Conservation (phyloP, 2,329 filamentous ascomycete genomes). For the Fusarium ambrosium region DNA sequence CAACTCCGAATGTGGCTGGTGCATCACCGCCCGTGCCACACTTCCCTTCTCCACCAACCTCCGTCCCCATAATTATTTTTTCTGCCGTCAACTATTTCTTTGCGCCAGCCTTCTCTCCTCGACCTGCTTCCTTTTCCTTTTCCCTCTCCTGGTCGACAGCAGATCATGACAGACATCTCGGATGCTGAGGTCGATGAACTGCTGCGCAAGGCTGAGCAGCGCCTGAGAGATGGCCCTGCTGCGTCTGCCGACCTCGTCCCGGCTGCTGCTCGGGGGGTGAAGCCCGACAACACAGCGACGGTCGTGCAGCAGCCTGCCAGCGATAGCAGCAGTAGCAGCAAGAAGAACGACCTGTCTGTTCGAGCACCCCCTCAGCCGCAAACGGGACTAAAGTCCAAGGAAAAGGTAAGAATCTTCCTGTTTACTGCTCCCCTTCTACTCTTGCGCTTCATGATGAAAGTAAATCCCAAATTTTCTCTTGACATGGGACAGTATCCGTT, state of each 20-base stretch:
- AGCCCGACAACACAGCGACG: conserved; percentile 20
- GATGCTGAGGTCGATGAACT: conserved; percentile 51
- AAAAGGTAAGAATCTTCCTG: conserved; percentile 47
- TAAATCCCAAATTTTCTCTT: conserved; percentile 52
- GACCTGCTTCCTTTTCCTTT: conserved; percentile 18
- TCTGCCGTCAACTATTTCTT: conserved; percentile 38
- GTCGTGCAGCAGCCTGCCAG: conserved; percentile 31
- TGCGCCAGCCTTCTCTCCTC: conserved; percentile 29
- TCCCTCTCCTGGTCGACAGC: conserved; percentile 39
- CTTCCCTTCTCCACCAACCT: conserved; percentile 9
- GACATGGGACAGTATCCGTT: conserved; percentile 57
- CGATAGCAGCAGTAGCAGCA: conserved; percentile 29
- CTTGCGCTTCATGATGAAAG: conserved; percentile 55
- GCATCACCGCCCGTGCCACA: conserved; percentile 1
- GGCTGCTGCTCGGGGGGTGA: conserved; percentile 30
- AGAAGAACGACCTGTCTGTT: conserved; percentile 45
- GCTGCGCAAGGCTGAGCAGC: conserved; percentile 51
- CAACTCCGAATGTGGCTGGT: conserved; percentile 10
- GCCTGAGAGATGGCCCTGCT: conserved; percentile 46
- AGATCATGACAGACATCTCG: conserved; percentile 49
- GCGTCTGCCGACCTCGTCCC: conserved; percentile 33
- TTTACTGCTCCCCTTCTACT: not conserved
- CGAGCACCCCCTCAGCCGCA: conserved; percentile 42
- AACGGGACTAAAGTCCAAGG: conserved; percentile 36
- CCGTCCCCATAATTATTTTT: conserved; percentile 33